Base-by-base conservation (phyloP, 768 basidiomycete species). In the Lentinus tigrinus region DNA sequence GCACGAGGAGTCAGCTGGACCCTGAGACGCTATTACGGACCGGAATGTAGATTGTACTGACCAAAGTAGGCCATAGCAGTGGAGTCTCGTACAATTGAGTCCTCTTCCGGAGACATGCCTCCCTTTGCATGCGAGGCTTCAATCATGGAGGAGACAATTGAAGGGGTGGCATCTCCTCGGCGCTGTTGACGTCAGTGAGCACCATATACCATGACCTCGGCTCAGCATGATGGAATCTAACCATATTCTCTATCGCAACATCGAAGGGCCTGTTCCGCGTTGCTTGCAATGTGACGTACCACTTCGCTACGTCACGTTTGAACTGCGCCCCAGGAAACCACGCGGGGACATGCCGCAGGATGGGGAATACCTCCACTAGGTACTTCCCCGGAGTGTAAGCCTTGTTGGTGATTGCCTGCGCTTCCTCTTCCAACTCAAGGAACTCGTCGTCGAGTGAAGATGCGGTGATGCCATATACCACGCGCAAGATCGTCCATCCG, bases 301-400 rank as follows among this genome's bases (percentile, higher is more conserved):
- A 36, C 24, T 36, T 1, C 6, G 16, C 11, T 2, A 16, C 38
- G 5, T 21, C 39, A 6, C 38, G n/a, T 6, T 49, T 49, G 44
- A 63, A 63, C 3, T 31, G 24, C 40, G 55, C 58, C 2, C 62
- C 62, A 21, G 62, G 62, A 13, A 63, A 5, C 60, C 60, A 63
- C 24, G 26, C 27, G 3, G 62, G 62, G 17, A 63, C 24, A 39
- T 63, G 21, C 16, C 53, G 56, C 40, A 63, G 53, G 54, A 48
- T 36, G 4, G 48, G 48, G 21, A 50, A 10, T 5, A 28, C 17
- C 9, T 50, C 48, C 4, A 47, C 47, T 6, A 47, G 47, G 23
- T 27, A 47, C 47, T 26, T 34, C 31, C 47, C 47, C 5, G 48
- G 48, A 17, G 28, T 21, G 14, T 28, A 47, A 7, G 27, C 36